Conservation (phyloP, 2,329 filamentous ascomycete species). For the Nothomitra cinnamomea region DNA sequence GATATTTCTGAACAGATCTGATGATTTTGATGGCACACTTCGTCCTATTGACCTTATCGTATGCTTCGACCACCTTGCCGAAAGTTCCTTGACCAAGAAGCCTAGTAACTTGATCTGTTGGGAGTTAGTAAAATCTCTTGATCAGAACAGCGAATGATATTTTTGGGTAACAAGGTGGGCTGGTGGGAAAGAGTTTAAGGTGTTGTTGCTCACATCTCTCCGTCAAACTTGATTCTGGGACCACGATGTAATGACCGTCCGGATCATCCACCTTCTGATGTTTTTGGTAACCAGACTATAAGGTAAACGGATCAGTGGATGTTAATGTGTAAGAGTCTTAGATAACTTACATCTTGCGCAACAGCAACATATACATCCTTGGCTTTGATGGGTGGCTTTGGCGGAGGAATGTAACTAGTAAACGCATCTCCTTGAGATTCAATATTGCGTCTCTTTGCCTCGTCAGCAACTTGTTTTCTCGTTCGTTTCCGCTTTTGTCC, state of each 20-base stretch:
- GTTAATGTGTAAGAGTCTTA: not conserved
- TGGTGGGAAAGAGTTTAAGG: not conserved
- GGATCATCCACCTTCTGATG: conserved; percentile 79
- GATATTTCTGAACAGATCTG: conserved; percentile 93
- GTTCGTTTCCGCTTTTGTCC: conserved; percentile 69
- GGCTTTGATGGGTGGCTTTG: conserved; percentile 79
- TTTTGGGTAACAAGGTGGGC: conserved; percentile 3
- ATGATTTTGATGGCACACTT: conserved; percentile 98
- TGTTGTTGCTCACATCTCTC: conserved; percentile 59
- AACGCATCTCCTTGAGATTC: conserved; percentile 55
- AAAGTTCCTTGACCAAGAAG: conserved; percentile 94
- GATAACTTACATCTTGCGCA: conserved; percentile 36
- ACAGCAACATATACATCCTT: conserved; percentile 42
- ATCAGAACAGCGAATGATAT: conserved; percentile 8
- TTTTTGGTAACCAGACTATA: conserved; percentile 29
- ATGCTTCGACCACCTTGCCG: conserved; percentile 91
- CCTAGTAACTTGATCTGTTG: conserved; percentile 60
- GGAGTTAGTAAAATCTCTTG: conserved; percentile 8
- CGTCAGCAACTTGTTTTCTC: conserved; percentile 63
- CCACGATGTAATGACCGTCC: conserved; percentile 91
- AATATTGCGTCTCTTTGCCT: conserved; percentile 61
- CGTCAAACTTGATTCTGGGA: conserved; percentile 70
- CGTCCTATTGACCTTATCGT: conserved; percentile 55
- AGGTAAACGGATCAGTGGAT: not conserved
- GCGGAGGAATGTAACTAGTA: conserved; percentile 68